These are phyloP conservation scores for Heliamphora exappendiculata DNA, from an alignment of 148 eudicot species.

Conservation along the genomic window DNA sequence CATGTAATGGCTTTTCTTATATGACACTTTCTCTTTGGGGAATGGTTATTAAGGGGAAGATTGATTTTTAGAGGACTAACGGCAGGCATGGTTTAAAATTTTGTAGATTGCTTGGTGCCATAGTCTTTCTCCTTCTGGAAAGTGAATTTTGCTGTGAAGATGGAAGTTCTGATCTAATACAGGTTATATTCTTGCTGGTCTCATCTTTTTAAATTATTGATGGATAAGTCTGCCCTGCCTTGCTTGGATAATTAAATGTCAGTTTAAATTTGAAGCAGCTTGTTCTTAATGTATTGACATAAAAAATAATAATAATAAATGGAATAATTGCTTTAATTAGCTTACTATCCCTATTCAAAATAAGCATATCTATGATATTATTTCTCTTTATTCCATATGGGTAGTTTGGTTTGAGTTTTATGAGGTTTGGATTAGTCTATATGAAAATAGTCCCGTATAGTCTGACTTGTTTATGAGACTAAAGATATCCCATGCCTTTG, in stretches of 20 bases:
- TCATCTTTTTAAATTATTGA: background rate
- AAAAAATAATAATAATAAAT: background rate
- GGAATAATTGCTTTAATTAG: background rate
- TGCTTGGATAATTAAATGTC: background rate
- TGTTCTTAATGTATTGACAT: background rate
- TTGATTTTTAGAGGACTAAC: background rate
- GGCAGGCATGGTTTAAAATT: background rate
- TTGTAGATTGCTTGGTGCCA: conserved; percentile 7
- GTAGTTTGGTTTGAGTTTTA: too few relatives aligned
- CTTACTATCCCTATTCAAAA: background rate
- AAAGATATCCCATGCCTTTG: too few relatives aligned
- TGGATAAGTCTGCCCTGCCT: background rate
- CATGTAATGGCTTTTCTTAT: background rate
- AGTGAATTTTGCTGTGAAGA: background rate
- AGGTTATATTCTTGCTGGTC: background rate
- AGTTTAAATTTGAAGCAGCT: background rate
- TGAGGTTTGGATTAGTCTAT: too few relatives aligned
- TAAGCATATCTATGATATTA: too few relatives aligned
- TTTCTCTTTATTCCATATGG: too few relatives aligned
- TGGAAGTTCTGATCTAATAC: background rate
- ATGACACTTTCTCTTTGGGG: too few relatives aligned
- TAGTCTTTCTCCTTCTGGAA: background rate
- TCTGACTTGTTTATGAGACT: too few relatives aligned
- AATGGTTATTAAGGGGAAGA: background rate
- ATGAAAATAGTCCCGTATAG: too few relatives aligned